Evolutionary conservation across 2,329 filamentous ascomycete genomes (phyloP), one percentile per base, ranked within the genome.

Genomic region (Fusarium sp.): DNA sequence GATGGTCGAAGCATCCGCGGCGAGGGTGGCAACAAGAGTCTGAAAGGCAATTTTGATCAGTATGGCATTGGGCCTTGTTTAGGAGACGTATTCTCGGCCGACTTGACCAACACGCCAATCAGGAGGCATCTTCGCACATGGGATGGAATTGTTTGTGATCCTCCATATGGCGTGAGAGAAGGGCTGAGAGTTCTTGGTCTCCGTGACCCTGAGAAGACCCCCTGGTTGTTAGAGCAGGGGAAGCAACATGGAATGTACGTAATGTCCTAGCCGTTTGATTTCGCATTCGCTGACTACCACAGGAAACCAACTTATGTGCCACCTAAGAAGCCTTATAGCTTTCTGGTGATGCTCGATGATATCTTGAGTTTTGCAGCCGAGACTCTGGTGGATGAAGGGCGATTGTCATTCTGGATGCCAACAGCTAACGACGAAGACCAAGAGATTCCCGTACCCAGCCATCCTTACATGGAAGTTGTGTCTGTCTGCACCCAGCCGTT

Each of bases 391-490:
- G 91, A 94, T 59, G 84, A 90, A 71, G 96, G 94, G 0, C 88
- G 96, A 34, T 82, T 99, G 15, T 94, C 93, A 13, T 97, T 99
- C 86, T 99, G 96, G 96, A 97, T 98, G 94, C 96, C 96, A 1
- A 97, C 95, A 0, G 92, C 94, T 34, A 95, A 94, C 79, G 89
- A 94, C 75, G 89, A 94, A 77, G 89, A 94, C 54, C 89, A 92
- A 66, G 93, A 96, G 79, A 90, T 98, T 28, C 86, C 90, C 0
- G 88, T 96, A 20, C 96, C 96, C 0, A 88, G 87, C 26, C 94
- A 98, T 80, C 92, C 93, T 0, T 90, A 89, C 65, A 84, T 99
- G 20, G 89, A 93, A 77, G 84, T 96, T 30, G 88, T 95, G 26
- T 91, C 89, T 48, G 89, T 95, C 36, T 98, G 95, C 79, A 90